phyloP scores from a whole-genome alignment of 1,284 basidiomycete genomes.

The Rhodotorula sp. region DNA sequence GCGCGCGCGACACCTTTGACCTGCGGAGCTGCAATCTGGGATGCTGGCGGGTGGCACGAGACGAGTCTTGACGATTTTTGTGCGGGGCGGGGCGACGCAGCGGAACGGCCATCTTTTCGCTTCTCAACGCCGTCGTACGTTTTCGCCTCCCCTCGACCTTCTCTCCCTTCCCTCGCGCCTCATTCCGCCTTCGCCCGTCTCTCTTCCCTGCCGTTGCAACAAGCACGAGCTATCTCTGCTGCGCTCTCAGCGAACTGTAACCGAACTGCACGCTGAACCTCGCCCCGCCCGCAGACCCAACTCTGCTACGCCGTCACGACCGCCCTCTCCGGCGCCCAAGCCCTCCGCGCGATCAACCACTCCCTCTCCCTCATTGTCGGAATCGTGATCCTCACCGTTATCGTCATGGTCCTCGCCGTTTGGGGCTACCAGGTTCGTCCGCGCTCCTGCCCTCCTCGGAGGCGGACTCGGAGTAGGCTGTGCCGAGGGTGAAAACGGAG shows the following conservation, averaged over 20 bases:
- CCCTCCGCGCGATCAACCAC: constrained; percentile 50
- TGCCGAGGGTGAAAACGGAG: too few species aligned
- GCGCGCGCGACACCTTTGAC: too few species aligned
- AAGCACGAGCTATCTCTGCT: too few species aligned
- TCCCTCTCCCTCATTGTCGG: constrained; percentile 51
- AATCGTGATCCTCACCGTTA: constrained; percentile 51
- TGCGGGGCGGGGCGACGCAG: not conserved
- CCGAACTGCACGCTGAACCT: too few species aligned
- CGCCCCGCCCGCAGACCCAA: not conserved
- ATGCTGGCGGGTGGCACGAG: too few species aligned
- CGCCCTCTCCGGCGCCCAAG: constrained; percentile 52
- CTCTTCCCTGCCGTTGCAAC: too few species aligned
- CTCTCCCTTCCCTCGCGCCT: too few species aligned
- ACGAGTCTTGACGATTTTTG: too few species aligned
- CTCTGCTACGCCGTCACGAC: constrained; percentile 17
- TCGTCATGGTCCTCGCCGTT: constrained; percentile 50
- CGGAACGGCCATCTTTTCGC: constrained; percentile 54
- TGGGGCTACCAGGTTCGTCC: constrained; percentile 52
- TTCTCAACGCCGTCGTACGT: constrained; percentile 59
- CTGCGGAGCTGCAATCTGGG: too few species aligned
- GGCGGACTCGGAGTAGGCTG: too few species aligned
- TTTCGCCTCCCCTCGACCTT: not conserved
- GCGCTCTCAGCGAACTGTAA: too few species aligned
- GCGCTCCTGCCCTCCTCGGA: not conserved
- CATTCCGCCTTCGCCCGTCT: too few species aligned